Evolutionary conservation across 371 early-diverging fungal species (phyloP), one percentile per base, ranked within the genome.

Genomic region (Mucor plumbeus): DNA sequence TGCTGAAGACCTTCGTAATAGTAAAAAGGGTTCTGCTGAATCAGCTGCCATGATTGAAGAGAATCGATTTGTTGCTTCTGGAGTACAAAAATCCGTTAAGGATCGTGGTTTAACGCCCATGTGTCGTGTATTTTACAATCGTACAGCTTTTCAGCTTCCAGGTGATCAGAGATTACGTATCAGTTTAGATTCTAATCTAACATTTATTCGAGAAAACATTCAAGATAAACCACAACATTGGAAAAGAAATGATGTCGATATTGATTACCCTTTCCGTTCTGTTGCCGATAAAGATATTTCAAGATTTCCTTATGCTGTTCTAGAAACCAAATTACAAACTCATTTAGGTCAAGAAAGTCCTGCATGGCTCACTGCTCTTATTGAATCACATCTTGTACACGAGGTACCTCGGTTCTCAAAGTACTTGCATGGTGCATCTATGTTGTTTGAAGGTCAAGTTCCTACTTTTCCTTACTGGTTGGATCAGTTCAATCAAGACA

Each of bases 81-180:
- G 98, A 68, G 87, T 99, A 50, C 96, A 94, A 69, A 67, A 80
- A 8, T 87, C 92, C n/a, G 87, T 99, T n/a, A 71, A 81, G 8
- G 78, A 89, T 17, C 94, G 92, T 75, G 79, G 87, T 5, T 81
- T 99, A 40, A 74, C 82, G 15, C 99, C 99, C 39, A 86, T 90
- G 14, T 78, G 94, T 67, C 92, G 99, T 54, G 96, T 98, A 0
- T 97, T 96, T 70, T 99, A 99, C 83, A 98, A 97, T 78, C 92
- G 99, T 73, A 97, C 96, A 8, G 99, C 99, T 1, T 99, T 99
- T 88, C 99, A 99, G 79, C 78, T 68, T n/a, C 99, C 99, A 3
- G 97, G 97, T 35, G 98, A 98, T 78, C 95, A 99, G 14, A 89
- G 95, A 44, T 94, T 59, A 47, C 92, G 99, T 69, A 95, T 99